These are phyloP conservation scores for Talaromyces atroroseus DNA, from an alignment of 2,329 filamentous ascomycete genomes.

Conservation along the genomic window DNA sequence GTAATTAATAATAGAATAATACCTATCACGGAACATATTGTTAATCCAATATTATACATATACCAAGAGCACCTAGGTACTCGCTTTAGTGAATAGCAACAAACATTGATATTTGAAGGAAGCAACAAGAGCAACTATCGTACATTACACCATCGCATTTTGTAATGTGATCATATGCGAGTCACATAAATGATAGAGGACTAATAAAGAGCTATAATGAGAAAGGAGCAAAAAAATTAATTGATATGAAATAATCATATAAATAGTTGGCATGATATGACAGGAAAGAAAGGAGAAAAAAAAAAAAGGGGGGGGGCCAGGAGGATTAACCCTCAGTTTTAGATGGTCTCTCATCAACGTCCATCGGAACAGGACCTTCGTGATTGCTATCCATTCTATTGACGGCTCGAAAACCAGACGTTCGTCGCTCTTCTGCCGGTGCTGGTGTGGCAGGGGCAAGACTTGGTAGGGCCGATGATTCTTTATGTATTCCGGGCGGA, in stretches of 20 bases:
- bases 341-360: slow-evolving; percentile 26
- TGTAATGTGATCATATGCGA: too few relatives aligned
- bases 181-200: too few relatives aligned
- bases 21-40: too few relatives aligned
- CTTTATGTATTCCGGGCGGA: slow-evolving; percentile 15
- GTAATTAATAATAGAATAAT: not conserved
- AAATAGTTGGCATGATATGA: not conserved
- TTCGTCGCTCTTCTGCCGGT: slow-evolving; percentile 29
- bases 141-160: too few relatives aligned
- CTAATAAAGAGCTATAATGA: too few relatives aligned
- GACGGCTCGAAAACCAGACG: slow-evolving; percentile 32
- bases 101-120: too few relatives aligned
- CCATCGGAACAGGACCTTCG: slow-evolving; percentile 35
- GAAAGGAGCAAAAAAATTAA: not conserved
- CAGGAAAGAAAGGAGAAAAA: not conserved
- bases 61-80: too few relatives aligned
- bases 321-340: slow-evolving; percentile 26
- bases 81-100: too few relatives aligned
- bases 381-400: slow-evolving; percentile 20
- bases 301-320: slow-evolving; percentile 8
- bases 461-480: slow-evolving; percentile 26
- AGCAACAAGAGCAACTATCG: too few relatives aligned
- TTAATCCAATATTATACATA: too few relatives aligned
- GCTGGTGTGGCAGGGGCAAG: slow-evolving; percentile 28
- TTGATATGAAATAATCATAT: slow-evolving; percentile 1